Evolutionary conservation across 2,329 filamentous ascomycete genomes (phyloP), one percentile per base, ranked within the genome.

Genomic region (Ophiostoma sp.): DNA sequence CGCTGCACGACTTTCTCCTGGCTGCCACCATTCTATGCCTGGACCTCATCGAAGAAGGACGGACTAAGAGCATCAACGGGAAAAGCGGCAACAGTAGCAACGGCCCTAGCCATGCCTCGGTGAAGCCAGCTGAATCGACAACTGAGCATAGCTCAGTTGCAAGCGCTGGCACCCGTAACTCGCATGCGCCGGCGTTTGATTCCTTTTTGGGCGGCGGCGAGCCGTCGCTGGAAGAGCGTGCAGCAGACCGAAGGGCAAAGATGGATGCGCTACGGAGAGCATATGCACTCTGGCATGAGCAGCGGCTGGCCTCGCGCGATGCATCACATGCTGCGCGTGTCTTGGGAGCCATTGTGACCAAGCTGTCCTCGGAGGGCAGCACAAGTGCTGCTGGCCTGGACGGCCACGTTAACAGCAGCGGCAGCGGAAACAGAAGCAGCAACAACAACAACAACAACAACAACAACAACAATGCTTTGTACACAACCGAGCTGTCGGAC

Each of bases 11-110:
- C 75, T 89, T 87, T 68, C 78, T 90, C 68, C 80, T 89, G 3
- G 86, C 87, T 0, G 83, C 85, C 67, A 87, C 87, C 81, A 81
- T 89, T 17, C 73, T 90, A 4, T 89, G 86, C 72, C 78, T 89
- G 23, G 78, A 83, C 52, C 74, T 83, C 36, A 80, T 82, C 8
- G 75, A 73, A 20, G 79, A 77, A 4, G 76, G 75, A 4, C 35
- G 15, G 23, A 36, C 39, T 6, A 57, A 35, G 20, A 62, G 31
- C 13, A 41, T 23, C n/a, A 36, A 23, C 10, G 33, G 8, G 31
- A 36, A 33, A 33, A 31, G n/a, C 52, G 23, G n/a, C 7, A 54
- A 54, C 11, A 10, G 57, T 15, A 62, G 57, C 13, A 62, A 33
- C 13, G 11, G 27, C 23, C 27, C 23, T 13, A 62, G 23, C 57